Percentiles rank a stretch among this genome's conserved stretches.
Evolutionary conservation across 2,329 filamentous ascomycete genomes (phyloP).

Genomic region (Dendrostoma leiphaemia): DNA sequence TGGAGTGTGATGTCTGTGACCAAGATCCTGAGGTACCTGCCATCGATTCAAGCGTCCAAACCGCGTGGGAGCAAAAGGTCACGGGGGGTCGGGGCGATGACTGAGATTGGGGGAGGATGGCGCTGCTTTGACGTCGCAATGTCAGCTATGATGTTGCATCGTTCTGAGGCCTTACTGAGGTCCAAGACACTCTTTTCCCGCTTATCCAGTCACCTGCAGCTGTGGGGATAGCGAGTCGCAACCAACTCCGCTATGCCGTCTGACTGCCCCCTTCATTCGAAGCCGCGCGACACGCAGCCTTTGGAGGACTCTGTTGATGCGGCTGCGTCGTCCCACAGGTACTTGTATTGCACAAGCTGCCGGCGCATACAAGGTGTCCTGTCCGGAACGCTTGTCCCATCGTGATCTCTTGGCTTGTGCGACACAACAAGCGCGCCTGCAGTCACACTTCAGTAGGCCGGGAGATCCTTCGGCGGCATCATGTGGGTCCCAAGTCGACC

Average conservation of each 20-base stretch:
- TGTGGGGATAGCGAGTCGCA: not conserved
- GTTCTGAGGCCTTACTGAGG: not conserved
- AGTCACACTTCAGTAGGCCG: not conserved
- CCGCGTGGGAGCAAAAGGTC: not conserved
- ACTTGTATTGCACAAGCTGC: not conserved
- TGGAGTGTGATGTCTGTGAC: not conserved
- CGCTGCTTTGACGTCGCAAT: not conserved
- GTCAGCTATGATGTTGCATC: not conserved
- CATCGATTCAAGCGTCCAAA: not conserved
- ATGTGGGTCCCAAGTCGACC: not conserved
- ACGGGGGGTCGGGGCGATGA: not conserved
- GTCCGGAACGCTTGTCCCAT: not conserved
- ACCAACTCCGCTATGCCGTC: not conserved
- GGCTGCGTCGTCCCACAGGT: not conserved
- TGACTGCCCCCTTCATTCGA: not conserved
- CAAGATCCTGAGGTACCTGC: not conserved
- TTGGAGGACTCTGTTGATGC: not conserved
- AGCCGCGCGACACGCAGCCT: not conserved
- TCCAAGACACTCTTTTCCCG: slow-evolving; percentile 3
- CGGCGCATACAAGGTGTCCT: too few species aligned
- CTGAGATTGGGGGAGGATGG: not conserved
- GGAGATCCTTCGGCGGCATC: not conserved
- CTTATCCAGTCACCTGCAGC: not conserved
- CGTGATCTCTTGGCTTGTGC: not conserved
- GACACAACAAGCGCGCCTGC: not conserved